phyloP scores from a whole-genome alignment of 306 rosid genomes.

The Alnus glutinosa region DNA sequence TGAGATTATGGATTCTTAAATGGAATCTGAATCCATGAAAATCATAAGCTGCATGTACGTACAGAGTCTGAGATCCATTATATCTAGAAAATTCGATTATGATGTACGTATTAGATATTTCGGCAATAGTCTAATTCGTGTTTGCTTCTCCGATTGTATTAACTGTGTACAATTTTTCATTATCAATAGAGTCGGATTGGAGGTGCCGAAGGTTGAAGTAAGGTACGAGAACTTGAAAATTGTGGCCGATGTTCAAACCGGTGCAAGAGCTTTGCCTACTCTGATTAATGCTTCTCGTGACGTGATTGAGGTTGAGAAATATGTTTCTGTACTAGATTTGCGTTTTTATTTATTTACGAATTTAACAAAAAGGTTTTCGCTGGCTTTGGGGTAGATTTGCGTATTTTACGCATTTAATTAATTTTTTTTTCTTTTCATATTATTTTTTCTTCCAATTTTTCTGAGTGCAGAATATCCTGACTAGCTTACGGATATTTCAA shows the following conservation, averaged over 20 bases:
- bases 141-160: neutral
- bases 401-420: neutral
- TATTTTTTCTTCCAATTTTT: neutral
- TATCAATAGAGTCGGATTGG: conserved; percentile 60
- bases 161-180: neutral
- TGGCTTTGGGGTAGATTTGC: too few relatives aligned
- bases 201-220: conserved; percentile 64
- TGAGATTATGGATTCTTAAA: neutral
- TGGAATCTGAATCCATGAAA: neutral
- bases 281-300: conserved; percentile 46
- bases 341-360: too few relatives aligned
- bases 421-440: neutral
- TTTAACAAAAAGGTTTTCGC: too few relatives aligned
- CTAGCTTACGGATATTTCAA: conserved; percentile 42
- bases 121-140: neutral
- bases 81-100: too few relatives aligned
- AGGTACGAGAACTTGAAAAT: conserved; percentile 56
- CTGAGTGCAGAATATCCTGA: conserved; percentile 51
- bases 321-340: neutral
- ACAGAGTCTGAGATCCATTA: neutral
- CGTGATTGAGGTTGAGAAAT: conserved; percentile 50
- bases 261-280: conserved; percentile 78
- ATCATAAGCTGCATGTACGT: neutral
- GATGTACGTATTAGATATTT: neutral
- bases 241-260: conserved; percentile 61